These are phyloP conservation scores for Pythium inflatum DNA, from an alignment of 352 stramenopile genomes.

Conservation along the genomic window DNA sequence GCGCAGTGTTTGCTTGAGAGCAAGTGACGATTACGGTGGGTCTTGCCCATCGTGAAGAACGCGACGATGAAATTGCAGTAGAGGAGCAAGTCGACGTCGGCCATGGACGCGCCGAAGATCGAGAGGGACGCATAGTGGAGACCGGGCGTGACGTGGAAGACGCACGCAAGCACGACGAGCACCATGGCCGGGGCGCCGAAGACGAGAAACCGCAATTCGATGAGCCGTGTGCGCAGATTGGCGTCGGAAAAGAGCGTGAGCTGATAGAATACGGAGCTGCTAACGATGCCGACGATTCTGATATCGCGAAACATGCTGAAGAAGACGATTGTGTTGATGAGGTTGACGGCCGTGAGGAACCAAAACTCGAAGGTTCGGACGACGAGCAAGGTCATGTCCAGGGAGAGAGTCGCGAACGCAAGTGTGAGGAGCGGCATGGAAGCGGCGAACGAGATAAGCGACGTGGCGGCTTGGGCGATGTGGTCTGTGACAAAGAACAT, in stretches of 20 bases:
- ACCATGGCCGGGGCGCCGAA: slow-evolving; percentile 17
- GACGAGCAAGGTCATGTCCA: slow-evolving; percentile 19
- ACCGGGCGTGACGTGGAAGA: slow-evolving; percentile 8
- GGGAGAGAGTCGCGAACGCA: slow-evolving; percentile 6
- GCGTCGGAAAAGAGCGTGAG: slow-evolving; percentile 23
- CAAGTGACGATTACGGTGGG: slow-evolving; percentile 26
- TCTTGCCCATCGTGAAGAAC: slow-evolving; percentile 27
- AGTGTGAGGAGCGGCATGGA: slow-evolving; percentile 12
- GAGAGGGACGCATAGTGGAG: slow-evolving; percentile 1
- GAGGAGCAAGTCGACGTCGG: slow-evolving; percentile 26
- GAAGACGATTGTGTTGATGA: slow-evolving; percentile 23
- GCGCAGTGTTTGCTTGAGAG: slow-evolving; percentile 7
- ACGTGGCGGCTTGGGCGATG: background rate
- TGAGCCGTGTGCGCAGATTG: slow-evolving; percentile 20
- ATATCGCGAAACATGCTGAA: slow-evolving; percentile 16
- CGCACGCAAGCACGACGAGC: slow-evolving; percentile 4
- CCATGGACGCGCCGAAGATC: slow-evolving; percentile 2
- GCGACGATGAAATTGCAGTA: slow-evolving; percentile 29
- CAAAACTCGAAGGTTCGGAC: slow-evolving; percentile 27
- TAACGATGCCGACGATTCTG: slow-evolving; percentile 13
- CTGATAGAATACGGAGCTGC: slow-evolving; percentile 16
- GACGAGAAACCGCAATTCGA: slow-evolving; percentile 27
- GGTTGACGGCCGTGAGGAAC: slow-evolving; percentile 25
- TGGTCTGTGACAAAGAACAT: slow-evolving; percentile 5
- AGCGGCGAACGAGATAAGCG: background rate